Conservation (phyloP, 2,329 filamentous ascomycete species). For the Colletotrichum tabaci region DNA sequence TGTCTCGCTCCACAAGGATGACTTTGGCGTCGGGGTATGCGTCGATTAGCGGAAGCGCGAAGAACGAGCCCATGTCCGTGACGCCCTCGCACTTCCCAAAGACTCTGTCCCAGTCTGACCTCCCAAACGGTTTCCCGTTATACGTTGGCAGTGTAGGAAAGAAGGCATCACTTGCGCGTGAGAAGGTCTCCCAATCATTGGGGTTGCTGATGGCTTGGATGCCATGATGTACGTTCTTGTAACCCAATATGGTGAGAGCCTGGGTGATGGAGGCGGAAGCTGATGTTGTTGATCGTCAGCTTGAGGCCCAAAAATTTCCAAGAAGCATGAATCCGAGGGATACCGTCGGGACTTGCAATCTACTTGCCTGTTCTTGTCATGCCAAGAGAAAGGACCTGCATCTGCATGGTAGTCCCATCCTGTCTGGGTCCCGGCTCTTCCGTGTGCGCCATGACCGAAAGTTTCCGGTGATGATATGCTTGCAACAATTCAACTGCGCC, state of each 20-base stretch:
- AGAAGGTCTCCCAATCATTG: slow-evolving; percentile 47
- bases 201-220: slow-evolving; percentile 46
- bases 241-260: slow-evolving; percentile 52
- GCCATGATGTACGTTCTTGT: slow-evolving; percentile 48
- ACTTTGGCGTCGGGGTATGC: slow-evolving; percentile 54
- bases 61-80: slow-evolving; percentile 49
- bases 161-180: slow-evolving; percentile 49
- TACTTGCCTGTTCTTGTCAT: slow-evolving; percentile 49
- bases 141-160: slow-evolving; percentile 49
- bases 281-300: neutral
- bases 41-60: slow-evolving; percentile 48
- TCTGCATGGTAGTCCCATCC: neutral
- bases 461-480: neutral
- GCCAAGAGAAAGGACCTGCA: slow-evolving; percentile 43
- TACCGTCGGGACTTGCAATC: too few relatives aligned
- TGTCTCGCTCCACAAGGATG: slow-evolving; percentile 49
- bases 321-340: too few relatives aligned
- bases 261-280: slow-evolving; percentile 51
- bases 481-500: neutral
- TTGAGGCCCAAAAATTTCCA: too few relatives aligned
- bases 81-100: slow-evolving; percentile 48
- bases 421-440: neutral
- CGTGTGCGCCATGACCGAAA: neutral
- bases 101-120: slow-evolving; percentile 50
- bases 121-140: slow-evolving; percentile 46